Evolutionary conservation across 2,329 filamentous ascomycete genomes (phyloP), one percentile per base, ranked within the genome.

Genomic region (Hymenoscyphus scutula): DNA sequence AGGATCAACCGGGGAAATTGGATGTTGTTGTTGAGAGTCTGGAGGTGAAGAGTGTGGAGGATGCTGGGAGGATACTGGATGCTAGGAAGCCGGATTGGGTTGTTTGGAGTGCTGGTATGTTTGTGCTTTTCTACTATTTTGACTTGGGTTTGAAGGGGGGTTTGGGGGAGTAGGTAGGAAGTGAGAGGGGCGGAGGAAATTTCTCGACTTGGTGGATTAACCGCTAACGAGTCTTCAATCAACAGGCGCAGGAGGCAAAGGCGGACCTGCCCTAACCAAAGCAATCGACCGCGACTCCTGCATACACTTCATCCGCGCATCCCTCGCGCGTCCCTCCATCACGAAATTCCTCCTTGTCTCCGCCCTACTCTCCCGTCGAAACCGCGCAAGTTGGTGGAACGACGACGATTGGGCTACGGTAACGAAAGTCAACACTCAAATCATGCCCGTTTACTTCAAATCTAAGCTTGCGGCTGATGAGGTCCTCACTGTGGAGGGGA

Each of bases 341-440:
- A 84, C 77, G 2, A 83, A 84, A 64, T 89, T 89, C 75, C 79
- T 90, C 56, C 81, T 89, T 68, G 78, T 90, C 59, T 89, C 86
- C 0, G 87, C 88, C 67, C 73, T 84, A 11, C 79, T 79, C 62
- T 82, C 83, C 19, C 81, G 88, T 27, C 78, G 81, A 29, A 61
- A 65, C 5, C 76, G 76, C 32, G 82, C 86, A 0, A 67, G 79
- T 0, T 89, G 85, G 84, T 88, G 83, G 82, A 73, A 77, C 25
- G 76, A 80, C 5, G 79, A 76, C 10, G 75, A 75, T 61, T 86
- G 81, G 81, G 62, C 65, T 1, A 38, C 45, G 1, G 70, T 76
- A 15, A 63, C 73, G 17, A 73, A 80, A 45, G 76, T 76, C 53
- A 78, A 80, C 68, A 71, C 73, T 11, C 76, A 77, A 38, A 65